Evolutionary conservation across 2,329 filamentous ascomycete species (phyloP), one percentile per base, ranked within the genome.

Genomic region (Monosporascus sp.): DNA sequence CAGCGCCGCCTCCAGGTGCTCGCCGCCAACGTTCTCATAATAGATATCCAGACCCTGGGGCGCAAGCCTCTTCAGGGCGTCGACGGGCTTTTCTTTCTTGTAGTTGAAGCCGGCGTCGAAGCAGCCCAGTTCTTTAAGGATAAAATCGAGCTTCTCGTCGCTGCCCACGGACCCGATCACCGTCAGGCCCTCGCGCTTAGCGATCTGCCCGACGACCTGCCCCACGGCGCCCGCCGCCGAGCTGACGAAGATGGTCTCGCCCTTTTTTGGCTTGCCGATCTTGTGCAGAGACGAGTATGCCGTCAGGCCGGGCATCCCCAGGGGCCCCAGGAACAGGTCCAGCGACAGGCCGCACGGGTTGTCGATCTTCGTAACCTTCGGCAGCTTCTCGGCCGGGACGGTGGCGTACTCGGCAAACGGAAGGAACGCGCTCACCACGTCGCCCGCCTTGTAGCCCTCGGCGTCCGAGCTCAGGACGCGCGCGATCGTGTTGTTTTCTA

Each of bases 71-170:
- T 75, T 70, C 47, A 91, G 75, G 0, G 86, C 87, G 39, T 85
- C 82, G 0, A 71, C 66, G 3, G 85, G 77, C 65, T 81, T 82
- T 73, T 90, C 87, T 52, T 80, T 89, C 78, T 89, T 90, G 75
- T 91, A 91, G 75, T 91, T 91, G 75, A 90, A 91, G 17, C 85
- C 88, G 22, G 70, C 79, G 63, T 90, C 85, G 65, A 90, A 91
- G 27, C 78, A 91, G 25, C 78, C 77, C 31, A 91, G 78, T 48
- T 88, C 83, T 50, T 87, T 83, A 52, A 70, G 75, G 67, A 90
- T 87, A 70, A 81, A 90, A 4, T 87, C 78, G 47, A 89, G 74
- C 73, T 92, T 91, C 66, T 87, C 82, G 64, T 91, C 85, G n/a
- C 82, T 81, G 18, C 88, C 88, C n/a, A 89, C 88, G 52, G 83